Evolutionary conservation across 768 basidiomycete genomes (phyloP), one percentile per base, ranked within the genome.

Genomic region (Paxillus rubicundulus): DNA sequence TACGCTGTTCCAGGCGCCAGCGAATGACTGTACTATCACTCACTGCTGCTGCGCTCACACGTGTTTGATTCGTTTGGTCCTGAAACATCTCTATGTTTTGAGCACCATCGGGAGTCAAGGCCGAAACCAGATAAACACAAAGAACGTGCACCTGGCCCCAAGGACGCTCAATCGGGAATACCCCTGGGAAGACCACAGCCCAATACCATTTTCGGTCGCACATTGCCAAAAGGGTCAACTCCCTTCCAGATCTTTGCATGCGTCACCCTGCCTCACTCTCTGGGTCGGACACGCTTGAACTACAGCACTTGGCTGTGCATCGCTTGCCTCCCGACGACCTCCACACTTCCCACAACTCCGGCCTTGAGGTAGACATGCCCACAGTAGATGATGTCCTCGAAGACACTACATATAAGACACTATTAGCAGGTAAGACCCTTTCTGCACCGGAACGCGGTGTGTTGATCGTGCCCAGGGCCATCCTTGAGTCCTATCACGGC

Each of bases 381-480:
- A 5, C 53, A 38, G 48, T 52, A 9, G 54, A 58, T 2, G 56
- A 54, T 10, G 20, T 53, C 37, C 45, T 61, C 16, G 42, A 56
- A n/a, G 61, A 56, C 28, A 33, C 48, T 1, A 9, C 57, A 9
- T 45, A 41, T 2, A 58, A 63, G 39, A 36, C n/a, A n/a, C n/a
- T n/a, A n/a, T n/a, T 59, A 54, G 49, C 58, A 61, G 65, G 65
- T 67, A 28, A 63, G 61, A 20, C 10, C 47, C 52, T 5, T 2
- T 21, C 34, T 40, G 38, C 52, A 10, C 39, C 44, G 40, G 42
- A 42, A 46, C 48, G 57, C 58, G 58, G 53, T 44, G 53, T 59
- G 61, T 68, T 68, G 68, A 70, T 61, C 56, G 55, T 30, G 17
- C 53, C 47, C 61, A 70, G 60, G 61, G 53, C 52, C 49, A 46